Evolutionary conservation across 2,329 filamentous ascomycete species (phyloP).

Genomic region (Alternaria solani): DNA sequence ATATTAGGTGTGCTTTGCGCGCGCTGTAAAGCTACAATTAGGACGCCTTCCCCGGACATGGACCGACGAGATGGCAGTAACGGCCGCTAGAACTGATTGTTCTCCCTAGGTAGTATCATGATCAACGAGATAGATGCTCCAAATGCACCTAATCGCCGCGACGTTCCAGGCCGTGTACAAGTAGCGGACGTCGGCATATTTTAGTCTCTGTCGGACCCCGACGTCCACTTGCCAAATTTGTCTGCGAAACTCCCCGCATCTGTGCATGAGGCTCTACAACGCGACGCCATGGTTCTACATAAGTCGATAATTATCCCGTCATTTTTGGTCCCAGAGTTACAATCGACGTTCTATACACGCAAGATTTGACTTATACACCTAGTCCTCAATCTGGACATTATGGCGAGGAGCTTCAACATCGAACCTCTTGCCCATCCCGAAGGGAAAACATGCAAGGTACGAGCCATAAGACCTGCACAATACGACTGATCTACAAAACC

Average conservation of each 20-base stretch:
- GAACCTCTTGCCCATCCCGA: not conserved
- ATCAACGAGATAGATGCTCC: too few species aligned
- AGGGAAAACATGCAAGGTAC: constrained; percentile 3
- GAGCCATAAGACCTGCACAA: not conserved
- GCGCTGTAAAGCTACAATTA: not conserved
- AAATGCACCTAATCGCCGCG: too few species aligned
- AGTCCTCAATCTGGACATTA: not conserved
- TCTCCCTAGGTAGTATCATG: too few species aligned
- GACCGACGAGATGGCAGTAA: too few species aligned
- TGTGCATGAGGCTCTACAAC: not conserved
- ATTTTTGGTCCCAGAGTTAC: too few species aligned
- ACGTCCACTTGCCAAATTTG: not conserved
- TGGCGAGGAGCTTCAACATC: constrained; percentile 6
- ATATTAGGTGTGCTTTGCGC: not conserved
- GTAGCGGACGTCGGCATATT: not conserved
- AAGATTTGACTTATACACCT: too few species aligned
- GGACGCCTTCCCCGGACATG: not conserved
- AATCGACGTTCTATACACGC: too few species aligned
- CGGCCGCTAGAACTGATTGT: too few species aligned
- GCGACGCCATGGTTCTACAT: not conserved
- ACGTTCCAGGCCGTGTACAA: too few species aligned
- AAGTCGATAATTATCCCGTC: not conserved
- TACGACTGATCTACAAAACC: too few species aligned
- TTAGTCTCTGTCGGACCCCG: not conserved
- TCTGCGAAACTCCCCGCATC: not conserved